These are phyloP conservation scores for Tolypocladium pustulatum DNA, from an alignment of 2,329 filamentous ascomycete genomes.

Conservation along the genomic window DNA sequence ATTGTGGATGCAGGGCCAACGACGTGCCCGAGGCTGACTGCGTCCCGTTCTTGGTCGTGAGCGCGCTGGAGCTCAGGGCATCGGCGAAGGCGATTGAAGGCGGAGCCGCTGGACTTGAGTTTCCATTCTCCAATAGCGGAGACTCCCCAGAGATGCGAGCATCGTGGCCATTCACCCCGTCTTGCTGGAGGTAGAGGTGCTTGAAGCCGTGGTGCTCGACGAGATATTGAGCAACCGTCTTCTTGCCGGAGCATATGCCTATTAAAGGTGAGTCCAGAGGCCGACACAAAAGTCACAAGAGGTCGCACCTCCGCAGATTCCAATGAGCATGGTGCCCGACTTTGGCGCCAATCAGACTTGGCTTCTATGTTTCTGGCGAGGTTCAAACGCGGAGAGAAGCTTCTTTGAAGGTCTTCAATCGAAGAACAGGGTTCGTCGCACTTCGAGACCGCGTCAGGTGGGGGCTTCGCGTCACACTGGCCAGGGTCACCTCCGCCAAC, in stretches of 20 bases:
- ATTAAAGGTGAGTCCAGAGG: neutral
- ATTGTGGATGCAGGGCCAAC: constrained; percentile 11
- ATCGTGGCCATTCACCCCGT: neutral
- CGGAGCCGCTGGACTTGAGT: constrained; percentile 4
- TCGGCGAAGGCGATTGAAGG: constrained; percentile 9
- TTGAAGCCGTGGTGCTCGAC: constrained; percentile 75
- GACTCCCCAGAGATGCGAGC: neutral
- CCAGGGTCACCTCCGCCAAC: neutral
- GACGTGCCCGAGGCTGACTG: constrained; percentile 14
- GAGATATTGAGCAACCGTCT: constrained; percentile 79
- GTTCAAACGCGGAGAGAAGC: neutral
- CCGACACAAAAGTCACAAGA: neutral
- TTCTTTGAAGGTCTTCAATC: neutral
- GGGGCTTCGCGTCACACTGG: neutral
- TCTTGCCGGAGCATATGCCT: constrained; percentile 93
- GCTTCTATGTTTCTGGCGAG: neutral
- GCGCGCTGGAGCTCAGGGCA: constrained; percentile 13
- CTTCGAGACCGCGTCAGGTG: neutral
- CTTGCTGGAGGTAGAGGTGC: constrained; percentile 47
- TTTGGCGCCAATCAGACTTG: neutral
- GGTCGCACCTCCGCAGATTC: constrained; percentile 58
- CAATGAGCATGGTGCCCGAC: constrained; percentile 55
- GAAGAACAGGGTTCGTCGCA: neutral
- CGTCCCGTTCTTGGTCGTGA: constrained; percentile 15
- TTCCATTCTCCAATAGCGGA: constrained; percentile 3